Evolutionary conservation across 2,329 filamentous ascomycete species (phyloP), one percentile per base, ranked within the genome.

Genomic region (Fusarium sp.): DNA sequence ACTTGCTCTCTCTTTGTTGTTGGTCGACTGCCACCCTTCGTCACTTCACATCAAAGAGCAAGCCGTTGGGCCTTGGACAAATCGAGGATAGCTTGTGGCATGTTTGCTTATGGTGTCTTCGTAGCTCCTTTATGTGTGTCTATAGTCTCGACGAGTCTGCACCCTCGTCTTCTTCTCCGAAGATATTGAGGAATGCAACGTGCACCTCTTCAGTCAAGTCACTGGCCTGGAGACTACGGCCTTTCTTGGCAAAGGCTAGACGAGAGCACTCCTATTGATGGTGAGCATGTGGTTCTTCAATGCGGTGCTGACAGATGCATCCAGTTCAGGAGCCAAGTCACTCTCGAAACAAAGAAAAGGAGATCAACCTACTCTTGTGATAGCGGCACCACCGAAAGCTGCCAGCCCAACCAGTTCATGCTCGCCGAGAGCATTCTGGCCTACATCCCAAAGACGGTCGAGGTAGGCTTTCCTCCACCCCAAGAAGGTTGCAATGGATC

Each of bases 201-300:
- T 97, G 93, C 11, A 99, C 93, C 84, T 98, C 93, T 20, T 97
- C 95, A 0, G 96, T 98, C 80, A 99, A 84, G 83, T 98, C 97
- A 76, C 94, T 95, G 1, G 97, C 97, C 85, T 98, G 97, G 80
- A 99, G 85, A 80, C 94, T 95, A 73, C 97, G 90, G 1, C 97
- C 96, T 79, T 92, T 94, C 82, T 95, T 94, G 77, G 90, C 87
- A 83, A 97, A 99, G 0, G 97, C 97, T 68, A 95, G 86, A 59
- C 94, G 90, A 22, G 96, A 98, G 80, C 93, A 98, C 81, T 98
- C 90, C 89, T 90, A 66, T 50, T 8, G 17, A 57, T 17, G 35
- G 69, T 80, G 33, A 78, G 68, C 58, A 75, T 68, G n/a, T 27
- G 3, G 37, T 35, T 58, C 37, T n/a, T 27, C 9, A 12, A 15